Base-by-base conservation (phyloP, 2,329 filamentous ascomycete genomes). In the Neocatenulostroma microsporum region DNA sequence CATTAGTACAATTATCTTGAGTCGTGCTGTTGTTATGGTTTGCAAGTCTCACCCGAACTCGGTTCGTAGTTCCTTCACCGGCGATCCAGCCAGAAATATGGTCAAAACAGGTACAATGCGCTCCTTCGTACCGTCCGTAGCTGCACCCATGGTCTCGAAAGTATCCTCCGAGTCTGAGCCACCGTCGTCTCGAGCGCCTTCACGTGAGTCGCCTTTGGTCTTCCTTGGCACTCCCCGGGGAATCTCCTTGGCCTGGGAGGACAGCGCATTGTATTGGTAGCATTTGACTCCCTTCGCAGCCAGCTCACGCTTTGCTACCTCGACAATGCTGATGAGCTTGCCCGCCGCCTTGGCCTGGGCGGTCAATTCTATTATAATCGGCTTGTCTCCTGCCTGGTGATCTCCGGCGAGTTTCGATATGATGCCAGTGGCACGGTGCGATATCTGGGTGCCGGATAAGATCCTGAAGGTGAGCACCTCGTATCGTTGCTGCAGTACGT, bases 311-410 rank as follows among this genome's bases (percentile, higher is more conserved):
- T 63, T 62, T 12, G 52, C 54, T 25, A 82, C 76, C 58, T 86
- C 82, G 29, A 70, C 69, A 30, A 85, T 71, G 3, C 74, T 80
- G 48, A 84, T 73, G 50, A 84, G 65, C 58, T 86, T 87, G 58
- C 68, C 69, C 2, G 74, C 69, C 3, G 51, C 55, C 10, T 48
- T 45, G 3, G 59, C 54, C 35, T 62, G 61, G 11, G 67, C 61
- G 28, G 55, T 50, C 8, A 71, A 42, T 23, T 60, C 46, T 7
- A 68, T 52, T 1, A 74, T 44, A 13, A 44, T 49, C 1, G 62
- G 57, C 20, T 39, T 32, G 8, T 28, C 40, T 24, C 29, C 38
- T 4, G 18, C 20, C 6, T 30, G 13, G 9, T 34, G 15, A 5
- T 36, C 33, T 23, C 23, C 11, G 5, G 39, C 27, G 31, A 60